Evolutionary conservation across 768 basidiomycete species (phyloP).

Genomic region (Naganishia vishniacii): DNA sequence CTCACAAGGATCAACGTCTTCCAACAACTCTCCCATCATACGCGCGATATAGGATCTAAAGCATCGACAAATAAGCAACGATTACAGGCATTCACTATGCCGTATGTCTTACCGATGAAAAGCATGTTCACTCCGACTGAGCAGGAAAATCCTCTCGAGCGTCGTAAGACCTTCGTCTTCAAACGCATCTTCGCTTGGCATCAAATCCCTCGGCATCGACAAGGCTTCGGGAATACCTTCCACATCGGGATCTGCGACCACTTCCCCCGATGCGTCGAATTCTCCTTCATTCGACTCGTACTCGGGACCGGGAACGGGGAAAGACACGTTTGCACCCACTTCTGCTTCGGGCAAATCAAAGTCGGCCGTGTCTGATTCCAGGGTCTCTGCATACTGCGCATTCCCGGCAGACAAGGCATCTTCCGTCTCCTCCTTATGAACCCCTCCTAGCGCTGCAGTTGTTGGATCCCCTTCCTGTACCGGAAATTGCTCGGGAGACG

Average conservation of each 20-base stretch:
- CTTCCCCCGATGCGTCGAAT: not conserved
- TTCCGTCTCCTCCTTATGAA: not conserved
- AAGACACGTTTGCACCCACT: not conserved
- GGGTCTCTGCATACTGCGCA: not conserved
- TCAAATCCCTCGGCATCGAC: conserved; percentile 34
- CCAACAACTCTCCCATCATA: conserved; percentile 70
- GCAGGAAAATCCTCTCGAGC: conserved; percentile 87
- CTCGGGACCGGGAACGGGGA: not conserved
- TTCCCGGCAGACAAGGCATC: not conserved
- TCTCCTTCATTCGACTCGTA: not conserved
- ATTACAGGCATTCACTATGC: not conserved
- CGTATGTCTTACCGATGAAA: conserved; percentile 54
- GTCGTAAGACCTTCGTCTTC: conserved; percentile 78
- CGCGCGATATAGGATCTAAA: conserved; percentile 73
- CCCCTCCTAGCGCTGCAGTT: not conserved
- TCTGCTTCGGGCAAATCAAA: conserved; percentile 3
- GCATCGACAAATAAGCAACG: not conserved
- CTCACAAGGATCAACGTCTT: conserved; percentile 71
- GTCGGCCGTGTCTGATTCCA: not conserved
- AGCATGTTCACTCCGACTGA: conserved; percentile 67
- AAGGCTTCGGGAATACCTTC: conserved; percentile 37
- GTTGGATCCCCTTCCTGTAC: no score
- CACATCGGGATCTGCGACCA: conserved; percentile 5
- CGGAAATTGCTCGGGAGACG: not conserved
- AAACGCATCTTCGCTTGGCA: conserved; percentile 50